A percentile compares a stretch with the other conserved stretches of the same genome.
phyloP scores from a whole-genome alignment of 2,329 filamentous ascomycete species.

The Penicillium decumbens region DNA sequence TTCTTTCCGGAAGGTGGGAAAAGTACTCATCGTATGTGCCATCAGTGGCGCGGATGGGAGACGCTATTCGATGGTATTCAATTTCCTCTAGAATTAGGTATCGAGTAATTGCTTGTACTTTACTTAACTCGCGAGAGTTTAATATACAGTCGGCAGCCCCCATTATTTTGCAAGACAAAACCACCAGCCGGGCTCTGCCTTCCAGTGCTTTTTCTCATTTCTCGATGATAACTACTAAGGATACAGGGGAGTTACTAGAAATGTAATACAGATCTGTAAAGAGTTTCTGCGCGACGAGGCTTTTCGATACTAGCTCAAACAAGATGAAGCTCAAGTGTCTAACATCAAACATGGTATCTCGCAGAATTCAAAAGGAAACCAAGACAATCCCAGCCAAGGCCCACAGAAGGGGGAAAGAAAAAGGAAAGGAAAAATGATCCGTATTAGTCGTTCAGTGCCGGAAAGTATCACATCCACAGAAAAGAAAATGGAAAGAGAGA shows the following conservation, averaged over 20 bases:
- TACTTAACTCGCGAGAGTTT: too few species aligned
- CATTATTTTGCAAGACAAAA: too few species aligned
- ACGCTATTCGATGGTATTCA: too few species aligned
- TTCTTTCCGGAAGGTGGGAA: too few species aligned
- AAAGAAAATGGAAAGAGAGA: constrained; percentile 6
- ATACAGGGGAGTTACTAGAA: neutral
- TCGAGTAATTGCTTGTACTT: too few species aligned
- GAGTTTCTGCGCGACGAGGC: constrained; percentile 9
- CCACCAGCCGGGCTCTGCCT: too few species aligned
- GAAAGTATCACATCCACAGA: constrained; percentile 3
- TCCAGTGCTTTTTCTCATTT: neutral
- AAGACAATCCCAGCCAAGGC: constrained; percentile 5
- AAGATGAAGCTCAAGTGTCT: too few species aligned
- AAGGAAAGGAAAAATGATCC: constrained; percentile 10
- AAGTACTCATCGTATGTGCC: too few species aligned
- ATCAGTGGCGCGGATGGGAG: too few species aligned
- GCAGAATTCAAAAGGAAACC: constrained; percentile 16
- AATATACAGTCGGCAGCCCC: too few species aligned
- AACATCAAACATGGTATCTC: constrained; percentile 24
- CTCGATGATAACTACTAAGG: neutral
- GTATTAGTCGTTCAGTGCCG: constrained; percentile 15
- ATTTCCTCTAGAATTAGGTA: too few species aligned
- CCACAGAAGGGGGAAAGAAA: constrained; percentile 9
- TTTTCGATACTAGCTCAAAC: constrained; percentile 15
- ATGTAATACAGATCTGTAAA: neutral